Evolutionary conservation across 768 basidiomycete species (phyloP).

Genomic region (Trametes gibbosa): DNA sequence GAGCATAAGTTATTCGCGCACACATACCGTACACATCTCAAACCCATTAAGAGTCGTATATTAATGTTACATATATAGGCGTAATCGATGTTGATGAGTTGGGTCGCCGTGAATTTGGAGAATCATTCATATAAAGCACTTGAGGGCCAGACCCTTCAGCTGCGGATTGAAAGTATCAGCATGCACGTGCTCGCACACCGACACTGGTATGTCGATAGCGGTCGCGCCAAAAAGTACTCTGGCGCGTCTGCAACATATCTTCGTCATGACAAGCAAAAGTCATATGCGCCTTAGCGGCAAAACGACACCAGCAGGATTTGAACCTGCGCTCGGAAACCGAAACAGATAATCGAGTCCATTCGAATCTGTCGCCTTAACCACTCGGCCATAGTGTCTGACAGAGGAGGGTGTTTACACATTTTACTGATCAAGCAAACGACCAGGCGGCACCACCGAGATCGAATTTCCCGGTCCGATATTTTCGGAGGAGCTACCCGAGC

Average conservation of each 20-base stretch:
- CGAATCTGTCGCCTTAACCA: constrained; percentile 23
- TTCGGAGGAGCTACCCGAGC: not conserved
- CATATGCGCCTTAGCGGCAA: not conserved
- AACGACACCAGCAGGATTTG: constrained; percentile 22
- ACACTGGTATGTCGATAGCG: too few relatives aligned
- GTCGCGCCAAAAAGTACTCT: too few relatives aligned
- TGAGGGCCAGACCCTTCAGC: too few relatives aligned
- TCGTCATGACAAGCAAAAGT: too few relatives aligned
- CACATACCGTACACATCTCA: constrained; percentile 2
- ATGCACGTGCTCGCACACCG: too few relatives aligned
- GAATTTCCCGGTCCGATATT: not conserved
- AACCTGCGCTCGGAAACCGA: constrained; percentile 20
- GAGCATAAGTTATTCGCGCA: constrained; percentile 15
- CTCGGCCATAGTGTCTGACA: constrained; percentile 20
- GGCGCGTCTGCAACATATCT: too few relatives aligned
- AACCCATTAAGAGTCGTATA: not conserved
- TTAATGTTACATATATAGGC: constrained; percentile 1
- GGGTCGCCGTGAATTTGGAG: too few relatives aligned
- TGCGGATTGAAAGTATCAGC: too few relatives aligned
- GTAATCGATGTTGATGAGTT: not conserved
- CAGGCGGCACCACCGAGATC: not conserved
- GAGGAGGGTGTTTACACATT: too few relatives aligned
- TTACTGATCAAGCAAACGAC: too few relatives aligned
- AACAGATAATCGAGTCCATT: constrained; percentile 16
- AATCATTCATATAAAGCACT: too few relatives aligned